Base-by-base conservation (phyloP, 805 yeast species). In the Yamadazyma takamatsuzukensis region DNA sequence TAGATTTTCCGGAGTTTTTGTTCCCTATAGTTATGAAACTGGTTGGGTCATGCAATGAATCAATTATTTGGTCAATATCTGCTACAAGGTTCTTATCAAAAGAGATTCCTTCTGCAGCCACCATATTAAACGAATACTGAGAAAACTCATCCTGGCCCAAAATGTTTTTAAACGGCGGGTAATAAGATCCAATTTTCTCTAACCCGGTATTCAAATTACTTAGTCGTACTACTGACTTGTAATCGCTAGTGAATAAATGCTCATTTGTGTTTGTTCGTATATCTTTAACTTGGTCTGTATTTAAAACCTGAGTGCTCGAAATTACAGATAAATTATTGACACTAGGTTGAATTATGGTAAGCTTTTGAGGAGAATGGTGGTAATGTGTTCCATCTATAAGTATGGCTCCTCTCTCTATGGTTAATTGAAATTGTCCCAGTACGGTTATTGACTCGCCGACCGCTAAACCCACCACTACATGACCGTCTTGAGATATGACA, bases 1-100 rank as follows among this genome's bases (percentile, higher is more conserved):
- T 81, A 1, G 95, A 82, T 49, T 88, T 88, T 1, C 97, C 97
- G 1, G 86, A 71, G 40, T 82, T 83, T 49, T 85, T 87, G 25
- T 78, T 69, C 0, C 89, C 89, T 15, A 76, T 61, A 0, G 78
- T 55, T 33, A 77, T 54, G 1, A 71, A 52, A 1, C 46, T 42
- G 7, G 46, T 46, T 3, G 56, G 49, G 2, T 42, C 39, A 11
- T 18, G 18, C 15, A 29, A 21, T 11, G 21, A 10, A 15, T 29
- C 17, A 6, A 11, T 13, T 15, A 36, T 11, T 5, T 30, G 29
- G 1, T 27, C 18, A 2, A 46, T 15, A 15, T 30, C 35, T 11
- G 26, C 26, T 7, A 34, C 13, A 12, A 39, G 10, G 8, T 13
- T n/a, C 3, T 23, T 39, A 17, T 33, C 39, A 18, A 30, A 35